A percentile compares a stretch with the other conserved stretches of the same genome.
phyloP scores from a whole-genome alignment of 2,329 filamentous ascomycete genomes.

The Capronia americana region DNA sequence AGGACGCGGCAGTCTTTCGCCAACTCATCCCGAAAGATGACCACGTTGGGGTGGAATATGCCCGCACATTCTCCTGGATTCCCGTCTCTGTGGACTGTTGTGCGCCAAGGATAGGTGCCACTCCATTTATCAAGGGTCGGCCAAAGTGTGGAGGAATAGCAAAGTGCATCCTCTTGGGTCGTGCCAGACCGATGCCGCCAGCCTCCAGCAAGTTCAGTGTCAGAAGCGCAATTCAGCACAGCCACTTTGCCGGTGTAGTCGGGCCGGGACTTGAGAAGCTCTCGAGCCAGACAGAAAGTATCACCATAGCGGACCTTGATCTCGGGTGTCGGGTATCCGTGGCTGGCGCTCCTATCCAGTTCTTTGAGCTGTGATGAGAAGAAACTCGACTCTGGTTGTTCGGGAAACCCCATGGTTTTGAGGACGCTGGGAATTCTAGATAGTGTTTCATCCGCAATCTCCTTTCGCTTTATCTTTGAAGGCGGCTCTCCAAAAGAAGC shows the following conservation, averaged over 20 bases:
- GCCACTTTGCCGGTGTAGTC: slow-evolving; percentile 19
- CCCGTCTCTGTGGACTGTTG: slow-evolving; percentile 1
- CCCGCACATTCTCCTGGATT: slow-evolving; percentile 20
- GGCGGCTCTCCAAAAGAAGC: slow-evolving; percentile 18
- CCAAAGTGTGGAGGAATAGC: slow-evolving; percentile 25
- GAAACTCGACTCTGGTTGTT: slow-evolving; percentile 17
- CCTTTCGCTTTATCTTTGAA: slow-evolving; percentile 15
- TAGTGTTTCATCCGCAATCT: slow-evolving; percentile 19
- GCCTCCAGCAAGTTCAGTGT: slow-evolving; percentile 24
- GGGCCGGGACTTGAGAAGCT: slow-evolving; percentile 15
- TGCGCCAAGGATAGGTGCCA: slow-evolving; percentile 18
- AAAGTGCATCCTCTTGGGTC: slow-evolving; percentile 21
- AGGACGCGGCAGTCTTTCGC: slow-evolving; percentile 11
- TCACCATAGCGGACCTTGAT: slow-evolving; percentile 24
- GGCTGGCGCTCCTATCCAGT: slow-evolving; percentile 9
- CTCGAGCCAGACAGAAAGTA: slow-evolving; percentile 17
- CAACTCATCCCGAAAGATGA: slow-evolving; percentile 21
- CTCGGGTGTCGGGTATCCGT: slow-evolving; percentile 3
- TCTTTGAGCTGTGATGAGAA: slow-evolving; percentile 20
- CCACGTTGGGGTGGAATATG: slow-evolving; percentile 20
- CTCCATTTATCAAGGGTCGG: slow-evolving; percentile 18
- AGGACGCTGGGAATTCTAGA: slow-evolving; percentile 1
- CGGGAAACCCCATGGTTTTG: slow-evolving; percentile 8
- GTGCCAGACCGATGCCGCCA: slow-evolving; percentile 23
- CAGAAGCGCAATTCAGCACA: slow-evolving; percentile 25